These are phyloP conservation scores for Carpinus viminea DNA, from an alignment of 306 rosid species.

Conservation along the genomic window DNA sequence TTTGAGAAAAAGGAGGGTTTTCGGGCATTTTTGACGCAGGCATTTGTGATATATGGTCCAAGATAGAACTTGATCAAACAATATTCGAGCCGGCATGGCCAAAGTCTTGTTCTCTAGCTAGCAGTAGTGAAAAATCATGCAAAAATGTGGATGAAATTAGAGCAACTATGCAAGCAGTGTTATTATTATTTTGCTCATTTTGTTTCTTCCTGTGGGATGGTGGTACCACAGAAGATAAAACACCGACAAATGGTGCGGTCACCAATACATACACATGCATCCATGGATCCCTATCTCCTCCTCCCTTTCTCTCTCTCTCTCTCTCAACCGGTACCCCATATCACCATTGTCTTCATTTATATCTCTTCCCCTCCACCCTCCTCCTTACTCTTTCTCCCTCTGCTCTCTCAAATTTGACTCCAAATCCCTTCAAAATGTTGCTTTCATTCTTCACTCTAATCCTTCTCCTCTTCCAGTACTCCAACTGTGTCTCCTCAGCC, in stretches of 20 bases:
- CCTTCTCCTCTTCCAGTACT: constrained; percentile 1
- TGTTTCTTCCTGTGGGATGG: constrained; percentile 34
- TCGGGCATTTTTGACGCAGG: too few relatives aligned
- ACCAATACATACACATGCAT: constrained; percentile 47
- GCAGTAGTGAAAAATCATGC: background rate
- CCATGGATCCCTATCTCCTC: background rate
- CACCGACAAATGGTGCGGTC: constrained; percentile 76
- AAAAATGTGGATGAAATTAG: constrained; percentile 10
- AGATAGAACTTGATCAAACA: background rate
- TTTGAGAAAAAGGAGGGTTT: too few relatives aligned
- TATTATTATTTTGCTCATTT: constrained; percentile 5
- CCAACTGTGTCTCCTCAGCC: background rate
- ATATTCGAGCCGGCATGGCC: background rate
- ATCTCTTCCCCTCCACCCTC: background rate
- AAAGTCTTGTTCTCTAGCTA: background rate
- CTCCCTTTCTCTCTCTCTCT: background rate
- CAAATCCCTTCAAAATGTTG: background rate
- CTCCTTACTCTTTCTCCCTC: constrained; percentile 3
- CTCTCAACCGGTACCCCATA: background rate
- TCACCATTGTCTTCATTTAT: background rate
- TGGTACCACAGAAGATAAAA: constrained; percentile 46
- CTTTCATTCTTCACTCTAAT: constrained; percentile 16
- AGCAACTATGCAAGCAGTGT: background rate
- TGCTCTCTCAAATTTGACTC: background rate
- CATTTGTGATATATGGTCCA: background rate